These are phyloP conservation scores for Aspergillus ochraceoroseus DNA, from an alignment of 2,329 filamentous ascomycete genomes.

Conservation along the genomic window DNA sequence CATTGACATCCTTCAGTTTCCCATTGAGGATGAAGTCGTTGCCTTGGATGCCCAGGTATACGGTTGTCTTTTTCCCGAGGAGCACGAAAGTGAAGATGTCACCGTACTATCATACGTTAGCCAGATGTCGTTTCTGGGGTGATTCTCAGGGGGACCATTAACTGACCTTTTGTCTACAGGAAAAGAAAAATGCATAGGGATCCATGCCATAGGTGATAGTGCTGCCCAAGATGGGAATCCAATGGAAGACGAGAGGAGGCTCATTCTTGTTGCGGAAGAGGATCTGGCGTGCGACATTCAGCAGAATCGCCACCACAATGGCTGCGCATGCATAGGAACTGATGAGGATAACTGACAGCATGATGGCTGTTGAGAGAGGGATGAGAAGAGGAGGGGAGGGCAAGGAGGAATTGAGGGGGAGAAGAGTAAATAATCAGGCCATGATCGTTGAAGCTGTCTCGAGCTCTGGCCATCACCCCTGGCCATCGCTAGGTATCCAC, in stretches of 20 bases:
- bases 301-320: conserved; percentile 9
- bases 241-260: conserved; percentile 74
- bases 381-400: conserved; percentile 1
- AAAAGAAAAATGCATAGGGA: conserved; percentile 77
- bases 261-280: conserved; percentile 53
- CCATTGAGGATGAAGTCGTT: conserved; percentile 94
- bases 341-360: conserved; percentile 16
- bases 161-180: conserved; percentile 64
- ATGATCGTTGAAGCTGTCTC: conserved; percentile 8
- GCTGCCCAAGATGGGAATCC: conserved; percentile 57
- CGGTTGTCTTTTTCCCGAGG: conserved; percentile 81
- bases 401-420: background rate
- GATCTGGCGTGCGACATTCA: conserved; percentile 20
- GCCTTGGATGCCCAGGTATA: conserved; percentile 72
- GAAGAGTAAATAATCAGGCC: conserved; percentile 7
- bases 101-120: conserved; percentile 58
- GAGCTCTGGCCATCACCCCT: background rate
- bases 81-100: conserved; percentile 88
- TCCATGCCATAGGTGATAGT: conserved; percentile 46
- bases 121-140: background rate
- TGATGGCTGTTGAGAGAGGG: conserved; percentile 8
- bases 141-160: background rate
- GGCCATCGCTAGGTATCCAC: background rate
- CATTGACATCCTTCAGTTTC: conserved; percentile 82
- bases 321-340: conserved; percentile 14